phyloP scores from a whole-genome alignment of 768 basidiomycete species.

The Myochromella boudieri region DNA sequence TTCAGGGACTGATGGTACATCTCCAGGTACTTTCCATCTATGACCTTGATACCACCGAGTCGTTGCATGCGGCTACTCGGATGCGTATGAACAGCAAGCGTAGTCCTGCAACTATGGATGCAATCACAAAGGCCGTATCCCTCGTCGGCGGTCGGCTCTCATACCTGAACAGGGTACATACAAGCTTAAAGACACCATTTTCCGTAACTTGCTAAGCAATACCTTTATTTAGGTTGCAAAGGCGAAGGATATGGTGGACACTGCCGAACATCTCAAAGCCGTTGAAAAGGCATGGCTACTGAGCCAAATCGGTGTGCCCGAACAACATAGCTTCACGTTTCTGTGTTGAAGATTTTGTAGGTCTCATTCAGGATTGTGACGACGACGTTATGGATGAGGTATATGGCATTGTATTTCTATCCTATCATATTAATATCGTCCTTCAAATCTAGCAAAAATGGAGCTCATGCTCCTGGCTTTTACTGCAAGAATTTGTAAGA shows the following conservation, averaged over 20 bases:
- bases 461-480: slow-evolving; percentile 80
- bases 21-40: slow-evolving; percentile 65
- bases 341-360: slow-evolving; percentile 21
- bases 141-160: slow-evolving; percentile 78
- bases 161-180: slow-evolving; percentile 63
- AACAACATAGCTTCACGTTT: neutral
- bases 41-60: slow-evolving; percentile 63
- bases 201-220: neutral
- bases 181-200: neutral
- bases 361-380: slow-evolving; percentile 77
- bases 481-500: slow-evolving; percentile 73
- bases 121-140: slow-evolving; percentile 48
- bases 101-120: slow-evolving; percentile 24
- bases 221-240: slow-evolving; percentile 43
- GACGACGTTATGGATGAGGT: slow-evolving; percentile 92
- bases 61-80: slow-evolving; percentile 52
- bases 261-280: slow-evolving; percentile 64
- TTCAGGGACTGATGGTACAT: slow-evolving; percentile 2
- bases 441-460: slow-evolving; percentile 62
- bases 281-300: slow-evolving; percentile 80
- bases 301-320: slow-evolving; percentile 62
- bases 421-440: neutral
- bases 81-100: slow-evolving; percentile 47
- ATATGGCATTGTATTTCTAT: slow-evolving; percentile 16
- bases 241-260: slow-evolving; percentile 56